A percentile compares a stretch with the other conserved stretches of the same genome.
Conservation (phyloP, 306 rosid genomes). For the Neltuma alba region DNA sequence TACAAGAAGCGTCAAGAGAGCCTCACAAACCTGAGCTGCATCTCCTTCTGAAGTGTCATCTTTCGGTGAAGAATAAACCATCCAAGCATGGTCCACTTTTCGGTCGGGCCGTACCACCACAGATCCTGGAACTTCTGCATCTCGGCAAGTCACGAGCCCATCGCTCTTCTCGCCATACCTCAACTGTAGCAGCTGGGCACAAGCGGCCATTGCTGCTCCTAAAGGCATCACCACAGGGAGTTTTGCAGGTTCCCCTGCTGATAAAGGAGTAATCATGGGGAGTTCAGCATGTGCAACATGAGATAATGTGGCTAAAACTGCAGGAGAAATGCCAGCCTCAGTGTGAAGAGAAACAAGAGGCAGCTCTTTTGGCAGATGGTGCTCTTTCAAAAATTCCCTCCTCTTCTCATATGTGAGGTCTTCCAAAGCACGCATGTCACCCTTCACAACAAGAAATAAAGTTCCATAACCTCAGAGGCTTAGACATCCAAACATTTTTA, state of each 20-base stretch:
- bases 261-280: conserved; percentile 52
- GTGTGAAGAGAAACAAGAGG: conserved; percentile 84
- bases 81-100: conserved; percentile 95
- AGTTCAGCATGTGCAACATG: conserved; percentile 93
- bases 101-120: conserved; percentile 80
- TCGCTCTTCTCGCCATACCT: conserved; percentile 94
- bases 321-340: conserved; percentile 83
- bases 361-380: conserved; percentile 76
- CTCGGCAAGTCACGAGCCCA: conserved; percentile 90
- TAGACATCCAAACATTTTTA: background rate
- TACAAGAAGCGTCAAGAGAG: conserved; percentile 79
- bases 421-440: conserved; percentile 95
- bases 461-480: conserved; percentile 12
- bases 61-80: conserved; percentile 81
- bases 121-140: conserved; percentile 94
- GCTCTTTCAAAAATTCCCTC: conserved; percentile 71
- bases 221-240: conserved; percentile 90
- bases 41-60: conserved; percentile 74
- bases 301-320: conserved; percentile 79
- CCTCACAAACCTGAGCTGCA: conserved; percentile 95
- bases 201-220: conserved; percentile 98
- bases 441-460: conserved; percentile 54
- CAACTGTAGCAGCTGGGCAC: conserved; percentile 86
- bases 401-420: conserved; percentile 92
- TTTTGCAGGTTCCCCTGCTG: conserved; percentile 62